phyloP scores from a whole-genome alignment of 176 grass and related monocot species.

The Lolium rigidum region DNA sequence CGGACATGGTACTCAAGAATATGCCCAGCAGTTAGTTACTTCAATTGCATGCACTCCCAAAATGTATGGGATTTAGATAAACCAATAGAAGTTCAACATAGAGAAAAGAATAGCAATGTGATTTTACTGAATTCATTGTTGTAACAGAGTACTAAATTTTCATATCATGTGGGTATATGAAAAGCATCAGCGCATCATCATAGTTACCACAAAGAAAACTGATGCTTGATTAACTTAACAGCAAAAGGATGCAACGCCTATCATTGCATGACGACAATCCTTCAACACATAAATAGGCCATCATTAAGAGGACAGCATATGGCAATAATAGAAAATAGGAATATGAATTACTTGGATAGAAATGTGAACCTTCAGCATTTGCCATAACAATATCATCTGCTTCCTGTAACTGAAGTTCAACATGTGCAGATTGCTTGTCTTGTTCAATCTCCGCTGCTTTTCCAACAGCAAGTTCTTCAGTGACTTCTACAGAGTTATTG shows the following conservation, averaged over 20 bases:
- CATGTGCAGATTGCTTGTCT: conserved; percentile 40
- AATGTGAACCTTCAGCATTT: conserved; percentile 56
- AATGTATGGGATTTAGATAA: not conserved
- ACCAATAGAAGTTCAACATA: conserved; percentile 9
- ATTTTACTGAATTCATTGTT: not conserved
- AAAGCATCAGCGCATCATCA: not conserved
- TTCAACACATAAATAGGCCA: conserved; percentile 22
- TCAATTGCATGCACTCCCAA: conserved; percentile 13
- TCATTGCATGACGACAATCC: not conserved
- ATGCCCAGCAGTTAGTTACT: not conserved
- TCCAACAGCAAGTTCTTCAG: conserved; percentile 51
- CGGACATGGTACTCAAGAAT: conserved; percentile 27
- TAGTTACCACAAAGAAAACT: conserved; percentile 23
- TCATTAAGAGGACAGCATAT: conserved; percentile 23
- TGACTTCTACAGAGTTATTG: conserved; percentile 47
- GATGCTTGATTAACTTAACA: conserved; percentile 21
- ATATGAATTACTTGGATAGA: conserved; percentile 23
- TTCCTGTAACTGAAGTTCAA: conserved; percentile 50
- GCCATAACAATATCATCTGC: conserved; percentile 37
- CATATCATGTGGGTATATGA: not conserved
- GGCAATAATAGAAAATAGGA: conserved; percentile 39
- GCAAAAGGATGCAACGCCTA: conserved; percentile 9
- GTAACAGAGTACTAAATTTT: conserved; percentile 17
- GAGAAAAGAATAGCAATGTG: conserved; percentile 13
- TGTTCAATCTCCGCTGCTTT: conserved; percentile 40